Conservation (phyloP, 2,329 filamentous ascomycete genomes). For the Metarhizium album region DNA sequence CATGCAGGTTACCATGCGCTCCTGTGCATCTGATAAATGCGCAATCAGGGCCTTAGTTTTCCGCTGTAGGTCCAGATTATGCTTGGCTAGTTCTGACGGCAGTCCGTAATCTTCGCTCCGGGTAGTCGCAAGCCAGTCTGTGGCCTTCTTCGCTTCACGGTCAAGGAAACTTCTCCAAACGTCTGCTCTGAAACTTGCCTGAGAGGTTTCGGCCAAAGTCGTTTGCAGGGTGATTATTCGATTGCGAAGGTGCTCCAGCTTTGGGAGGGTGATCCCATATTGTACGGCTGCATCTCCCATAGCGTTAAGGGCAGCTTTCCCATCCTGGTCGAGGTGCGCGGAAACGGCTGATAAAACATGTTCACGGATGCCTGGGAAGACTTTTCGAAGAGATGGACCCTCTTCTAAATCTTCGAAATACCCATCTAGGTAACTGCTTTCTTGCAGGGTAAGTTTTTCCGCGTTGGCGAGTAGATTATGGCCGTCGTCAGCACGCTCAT, state of each 20-base stretch:
- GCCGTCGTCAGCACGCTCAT: constrained; percentile 70
- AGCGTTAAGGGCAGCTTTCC: constrained; percentile 43
- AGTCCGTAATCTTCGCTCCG: constrained; percentile 39
- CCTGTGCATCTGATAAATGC: constrained; percentile 52
- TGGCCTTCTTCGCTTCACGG: constrained; percentile 33
- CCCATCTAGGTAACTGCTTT: not conserved
- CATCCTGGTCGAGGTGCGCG: constrained; percentile 38
- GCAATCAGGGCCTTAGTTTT: constrained; percentile 55
- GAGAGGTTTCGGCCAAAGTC: constrained; percentile 42
- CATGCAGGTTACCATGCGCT: constrained; percentile 35
- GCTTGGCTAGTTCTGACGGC: constrained; percentile 47
- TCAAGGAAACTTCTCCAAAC: constrained; percentile 46
- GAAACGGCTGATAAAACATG: constrained; percentile 12
- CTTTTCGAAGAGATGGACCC: constrained; percentile 19
- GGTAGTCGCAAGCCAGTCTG: constrained; percentile 31
- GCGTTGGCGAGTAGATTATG: constrained; percentile 44
- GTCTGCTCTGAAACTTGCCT: constrained; percentile 42
- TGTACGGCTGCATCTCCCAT: constrained; percentile 42
- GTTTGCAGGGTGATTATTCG: constrained; percentile 46
- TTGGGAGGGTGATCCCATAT: constrained; percentile 37
- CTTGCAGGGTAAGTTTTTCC: constrained; percentile 44
- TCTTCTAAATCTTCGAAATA: not conserved
- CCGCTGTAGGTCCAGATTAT: constrained; percentile 65
- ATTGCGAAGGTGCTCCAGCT: constrained; percentile 37
- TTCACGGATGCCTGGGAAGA: constrained; percentile 41